These are phyloP conservation scores for Lachnellula hyalina DNA, from an alignment of 2,329 filamentous ascomycete genomes.

Conservation along the genomic window DNA sequence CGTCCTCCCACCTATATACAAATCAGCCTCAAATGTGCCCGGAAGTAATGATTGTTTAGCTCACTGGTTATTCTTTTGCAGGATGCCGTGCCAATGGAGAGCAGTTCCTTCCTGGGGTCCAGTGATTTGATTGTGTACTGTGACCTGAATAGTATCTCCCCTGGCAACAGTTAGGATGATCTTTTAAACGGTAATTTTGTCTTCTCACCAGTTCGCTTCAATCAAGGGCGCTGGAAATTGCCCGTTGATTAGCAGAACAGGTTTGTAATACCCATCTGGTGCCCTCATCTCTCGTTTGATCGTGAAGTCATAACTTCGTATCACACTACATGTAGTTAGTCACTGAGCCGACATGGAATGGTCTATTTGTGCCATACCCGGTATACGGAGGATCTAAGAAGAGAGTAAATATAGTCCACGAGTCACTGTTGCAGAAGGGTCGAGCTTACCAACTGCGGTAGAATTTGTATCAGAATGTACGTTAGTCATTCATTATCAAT, in stretches of 20 bases:
- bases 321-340: constrained; percentile 27
- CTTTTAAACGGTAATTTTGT: neutral
- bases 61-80: constrained; percentile 33
- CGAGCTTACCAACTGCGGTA: constrained; percentile 2
- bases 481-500: neutral
- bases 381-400: constrained; percentile 7
- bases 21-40: constrained; percentile 9
- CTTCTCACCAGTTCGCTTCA: constrained; percentile 31
- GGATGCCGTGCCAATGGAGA: constrained; percentile 44
- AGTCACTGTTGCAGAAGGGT: neutral
- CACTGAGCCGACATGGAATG: neutral
- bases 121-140: constrained; percentile 63
- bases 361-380: constrained; percentile 4
- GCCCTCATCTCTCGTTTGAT: constrained; percentile 24
- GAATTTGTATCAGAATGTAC: neutral
- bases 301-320: constrained; percentile 30
- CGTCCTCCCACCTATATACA: constrained; percentile 33
- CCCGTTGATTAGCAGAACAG: constrained; percentile 44
- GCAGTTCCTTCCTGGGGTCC: constrained; percentile 32
- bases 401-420: neutral
- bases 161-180: neutral
- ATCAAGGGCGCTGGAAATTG: constrained; percentile 32
- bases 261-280: constrained; percentile 39
- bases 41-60: neutral
- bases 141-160: constrained; percentile 49